phyloP scores from a whole-genome alignment of 805 yeast genomes.

The Candida koratica region DNA sequence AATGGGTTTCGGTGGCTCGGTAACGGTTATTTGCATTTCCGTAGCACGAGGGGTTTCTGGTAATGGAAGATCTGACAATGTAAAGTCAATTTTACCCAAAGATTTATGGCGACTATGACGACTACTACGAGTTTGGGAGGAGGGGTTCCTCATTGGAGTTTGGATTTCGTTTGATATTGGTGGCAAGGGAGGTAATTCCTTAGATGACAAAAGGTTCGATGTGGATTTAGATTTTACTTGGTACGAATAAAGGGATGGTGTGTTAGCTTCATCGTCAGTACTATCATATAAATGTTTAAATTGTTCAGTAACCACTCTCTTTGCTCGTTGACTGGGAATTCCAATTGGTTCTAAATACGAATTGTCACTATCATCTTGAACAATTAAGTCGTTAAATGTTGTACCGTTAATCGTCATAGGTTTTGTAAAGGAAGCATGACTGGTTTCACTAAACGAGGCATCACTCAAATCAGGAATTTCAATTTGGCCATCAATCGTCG shows the following conservation, averaged over 20 bases:
- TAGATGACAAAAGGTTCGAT: constrained; percentile 16
- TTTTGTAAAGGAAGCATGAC: constrained; percentile 10
- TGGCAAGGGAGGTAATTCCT: constrained; percentile 16
- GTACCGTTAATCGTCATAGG: constrained; percentile 19
- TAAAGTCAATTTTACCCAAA: constrained; percentile 31
- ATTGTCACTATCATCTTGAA: neutral
- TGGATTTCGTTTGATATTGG: constrained; percentile 9
- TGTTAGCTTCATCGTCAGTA: constrained; percentile 23
- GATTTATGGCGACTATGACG: constrained; percentile 40
- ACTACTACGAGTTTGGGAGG: constrained; percentile 10
- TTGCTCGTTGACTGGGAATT: constrained; percentile 31
- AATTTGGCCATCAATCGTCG: constrained; percentile 30
- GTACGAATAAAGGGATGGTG: constrained; percentile 17
- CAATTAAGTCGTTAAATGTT: constrained; percentile 23
- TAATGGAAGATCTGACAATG: constrained; percentile 12
- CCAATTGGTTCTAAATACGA: constrained; percentile 33
- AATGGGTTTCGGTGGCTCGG: constrained; percentile 36
- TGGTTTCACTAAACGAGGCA: constrained; percentile 15
- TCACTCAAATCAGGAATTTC: constrained; percentile 40
- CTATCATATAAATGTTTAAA: constrained; percentile 19
- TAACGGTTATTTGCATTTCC: constrained; percentile 24
- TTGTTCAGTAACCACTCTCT: constrained; percentile 25
- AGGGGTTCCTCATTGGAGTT: constrained; percentile 15
- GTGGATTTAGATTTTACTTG: constrained; percentile 19
- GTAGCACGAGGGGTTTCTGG: constrained; percentile 2